Base-by-base conservation (phyloP, 2,329 filamentous ascomycete species). In the Seiridium cupressi region DNA sequence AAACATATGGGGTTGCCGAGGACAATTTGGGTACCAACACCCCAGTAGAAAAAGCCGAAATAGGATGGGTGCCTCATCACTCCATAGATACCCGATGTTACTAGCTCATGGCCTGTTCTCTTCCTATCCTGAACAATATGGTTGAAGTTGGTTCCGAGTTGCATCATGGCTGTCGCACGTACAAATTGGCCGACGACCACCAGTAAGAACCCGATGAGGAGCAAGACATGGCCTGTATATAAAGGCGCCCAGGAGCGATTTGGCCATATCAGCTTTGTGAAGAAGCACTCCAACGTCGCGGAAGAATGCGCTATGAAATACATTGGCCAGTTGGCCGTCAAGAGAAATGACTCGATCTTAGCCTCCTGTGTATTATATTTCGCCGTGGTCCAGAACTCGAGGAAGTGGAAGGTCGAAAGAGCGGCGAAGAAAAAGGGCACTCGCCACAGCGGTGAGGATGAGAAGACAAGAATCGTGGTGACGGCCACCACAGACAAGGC, bases 31-130 rank as follows among this genome's bases (percentile, higher is more conserved):
- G 93, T 97, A 4, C 95, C 95, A n/a, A 98, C 71, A 0, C 91
- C 92, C 94, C 94, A 99, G 88, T 93, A 98, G 76, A 97, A 99
- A 79, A 97, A 99, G 3, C 94, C 95, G 78, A 98, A 97, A 76
- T 99, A 99, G 61, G 90, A 90, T 10, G 95, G 95, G 74, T 99
- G 95, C 32, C 95, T 81, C 57, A 96, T 78, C 49, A 84, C 74
- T 6, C 79, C 78, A 74, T 98, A 99, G 40, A 98, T 78, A 0
- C 95, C 95, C 35, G 80, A 80, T 0, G 90, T 96, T 3, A 99
- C 91, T n/a, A 99, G 83, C 51, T 81, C 81, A 74, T 99, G 95
- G 1, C 85, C 86, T 6, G 75, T 74, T 3, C 87, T 83, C 69
- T 87, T 89, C 63, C 81, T 85, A 64, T 84, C 86, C 74, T 95